Base-by-base conservation (phyloP, 139 green algal species). In the Chlamydomonas applanata region DNA sequence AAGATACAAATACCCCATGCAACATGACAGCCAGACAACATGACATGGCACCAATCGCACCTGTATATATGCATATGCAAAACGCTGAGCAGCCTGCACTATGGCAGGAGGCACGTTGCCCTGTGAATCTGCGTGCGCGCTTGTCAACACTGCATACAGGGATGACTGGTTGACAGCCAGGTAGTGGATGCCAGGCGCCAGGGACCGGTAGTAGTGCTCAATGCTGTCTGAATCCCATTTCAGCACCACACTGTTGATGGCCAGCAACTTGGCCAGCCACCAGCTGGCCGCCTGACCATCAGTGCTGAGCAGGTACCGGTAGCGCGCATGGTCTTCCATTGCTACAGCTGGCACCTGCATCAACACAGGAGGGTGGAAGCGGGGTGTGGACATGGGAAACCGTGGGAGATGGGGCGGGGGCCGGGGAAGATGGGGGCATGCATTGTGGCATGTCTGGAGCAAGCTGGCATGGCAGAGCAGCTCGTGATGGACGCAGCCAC, bases 211-310 rank as follows among this genome's bases (percentile, higher is more conserved):
- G 70, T 79, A 85, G 70, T 81, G 78, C 54, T 85, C 79, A 13
- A 85, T 85, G 27, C 36, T 56, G 16, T 20, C 11, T 29, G 68
- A 53, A 25, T 20, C 19, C 66, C 44, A 60, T 64, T 85, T 85
- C 34, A 85, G 36, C 1, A 82, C 22, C 22, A 70, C 46, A 5
- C 24, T 63, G 80, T 80, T 71, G 60, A 85, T 76, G 59, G 80
- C 75, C 27, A 85, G 80, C 57, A 85, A 71, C 71, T 85, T 85
- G 65, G 80, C 80, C 27, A 85, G 71, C 13, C 80, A 65, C 80
- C 80, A 85, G 49, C 57, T 75, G 56, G 80, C 80, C 1, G 53
- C 68, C 66, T 85, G 80, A 22, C 80, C 80, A 60, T 85, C 80
- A 29, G 75, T 77, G 71, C 71, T 82, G 71, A 85, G 33, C 34